phyloP scores from a whole-genome alignment of 139 green algal genomes.

The Chlamydomonas urium region DNA sequence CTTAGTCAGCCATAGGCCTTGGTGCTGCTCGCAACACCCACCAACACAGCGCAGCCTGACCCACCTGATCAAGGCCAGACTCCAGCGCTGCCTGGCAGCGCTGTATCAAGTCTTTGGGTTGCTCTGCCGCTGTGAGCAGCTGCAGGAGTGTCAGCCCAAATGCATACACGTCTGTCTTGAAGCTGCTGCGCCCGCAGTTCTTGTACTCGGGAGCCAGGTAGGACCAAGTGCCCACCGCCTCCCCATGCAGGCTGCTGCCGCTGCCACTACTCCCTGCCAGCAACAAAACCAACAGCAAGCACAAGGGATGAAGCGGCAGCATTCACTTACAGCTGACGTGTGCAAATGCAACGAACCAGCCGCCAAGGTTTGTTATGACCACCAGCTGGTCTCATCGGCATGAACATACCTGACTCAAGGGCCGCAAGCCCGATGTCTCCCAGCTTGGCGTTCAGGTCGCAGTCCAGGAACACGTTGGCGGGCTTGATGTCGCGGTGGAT shows the following conservation, averaged over 20 bases:
- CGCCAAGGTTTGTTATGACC: too few species aligned
- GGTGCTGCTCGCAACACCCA: neutral
- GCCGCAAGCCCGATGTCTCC: slow-evolving; percentile 35
- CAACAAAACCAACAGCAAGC: too few species aligned
- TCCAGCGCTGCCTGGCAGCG: slow-evolving; percentile 28
- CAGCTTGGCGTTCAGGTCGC: slow-evolving; percentile 37
- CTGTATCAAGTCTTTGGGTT: slow-evolving; percentile 21
- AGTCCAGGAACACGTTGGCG: slow-evolving; percentile 48
- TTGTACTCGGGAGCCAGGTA: slow-evolving; percentile 49
- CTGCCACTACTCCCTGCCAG: neutral
- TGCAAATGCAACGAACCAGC: too few species aligned
- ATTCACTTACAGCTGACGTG: too few species aligned
- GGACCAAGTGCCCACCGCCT: slow-evolving; percentile 36
- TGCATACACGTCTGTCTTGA: slow-evolving; percentile 32
- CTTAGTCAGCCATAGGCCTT: neutral
- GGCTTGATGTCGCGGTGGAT: slow-evolving; percentile 34
- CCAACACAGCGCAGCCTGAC: too few species aligned
- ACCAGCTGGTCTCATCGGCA: too few species aligned
- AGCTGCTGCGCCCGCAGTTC: slow-evolving; percentile 25
- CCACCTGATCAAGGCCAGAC: too few species aligned
- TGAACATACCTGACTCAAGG: neutral
- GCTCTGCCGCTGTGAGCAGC: slow-evolving; percentile 20
- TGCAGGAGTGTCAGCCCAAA: slow-evolving; percentile 38
- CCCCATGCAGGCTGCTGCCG: neutral
- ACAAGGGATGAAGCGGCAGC: too few species aligned